Base-by-base conservation (phyloP, 23 red algal genomes). In the Cyanidium caldarium region DNA sequence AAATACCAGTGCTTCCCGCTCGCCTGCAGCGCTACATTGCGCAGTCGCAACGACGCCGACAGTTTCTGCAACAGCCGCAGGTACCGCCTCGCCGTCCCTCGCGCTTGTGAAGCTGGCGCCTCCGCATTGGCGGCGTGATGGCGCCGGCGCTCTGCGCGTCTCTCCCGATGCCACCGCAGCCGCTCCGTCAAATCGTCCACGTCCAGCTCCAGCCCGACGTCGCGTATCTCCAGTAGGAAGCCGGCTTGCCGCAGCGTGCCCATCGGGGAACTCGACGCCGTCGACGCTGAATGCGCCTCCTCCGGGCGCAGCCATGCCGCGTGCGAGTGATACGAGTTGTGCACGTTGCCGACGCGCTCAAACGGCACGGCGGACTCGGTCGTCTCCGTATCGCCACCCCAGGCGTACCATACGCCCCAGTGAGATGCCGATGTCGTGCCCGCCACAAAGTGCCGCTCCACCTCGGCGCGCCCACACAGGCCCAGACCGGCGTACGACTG, bases 61-160 rank as follows among this genome's bases (percentile, higher is more conserved):
- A 61, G 51, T 61, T 61, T 61, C 51, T 28, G 51, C 51, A 61
- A 61, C 23, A 61, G 51, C 21, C 5, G 19, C 51, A n/a, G n/a
- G n/a, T n/a, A n/a, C n/a, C n/a, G n/a, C n/a, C n/a, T n/a, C n/a
- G n/a, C n/a, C n/a, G n/a, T n/a, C n/a, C n/a, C n/a, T n/a, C n/a
- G n/a, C n/a, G n/a, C n/a, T n/a, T n/a, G n/a, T n/a, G n/a, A n/a
- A n/a, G 51, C 23, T 14, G n/a, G n/a, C 7, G 51, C 19, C 19
- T 61, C 23, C 13, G 51, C 19, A 61, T 28, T 16, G 3, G 51
- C 7, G 3, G n/a, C 5, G 19, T 28, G n/a, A 25, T 28, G 10
- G 3, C 51, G 51, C 7, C 21, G 19, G 7, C 5, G 10, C 21
- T 28, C 23, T 61, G 51, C 7, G 7, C 21, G 7, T 61, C 23